Evolutionary conservation across 1,139 yeast species (phyloP), one percentile per base, ranked within the genome.

Genomic region (Sugiyamaella japonica): DNA sequence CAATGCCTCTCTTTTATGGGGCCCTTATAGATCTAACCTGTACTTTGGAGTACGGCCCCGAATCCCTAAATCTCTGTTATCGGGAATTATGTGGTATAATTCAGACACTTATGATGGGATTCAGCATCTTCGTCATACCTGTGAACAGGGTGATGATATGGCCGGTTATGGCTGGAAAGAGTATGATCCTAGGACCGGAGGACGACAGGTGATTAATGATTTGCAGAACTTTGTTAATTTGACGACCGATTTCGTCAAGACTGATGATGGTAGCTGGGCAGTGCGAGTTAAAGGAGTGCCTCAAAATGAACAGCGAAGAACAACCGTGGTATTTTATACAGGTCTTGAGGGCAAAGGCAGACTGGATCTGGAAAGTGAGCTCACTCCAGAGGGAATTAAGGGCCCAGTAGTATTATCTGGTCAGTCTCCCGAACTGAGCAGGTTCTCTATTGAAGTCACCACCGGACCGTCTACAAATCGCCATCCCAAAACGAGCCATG

Each of bases 61-160:
- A 15, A 67, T 84, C 48, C 86, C 96, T n/a, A 76, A 84, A 45
- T 86, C 96, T 1, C 75, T 93, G 50, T 68, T 87, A 58, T 77
- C 90, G 9, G 99, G 99, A 0, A 71, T 91, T 32, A 83, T 93
- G 84, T 93, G 99, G 99, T 89, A 84, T 73, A 84, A 85, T 63
- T 78, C 82, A 7, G 86, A 87, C 58, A 73, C 76, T 39, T 77
- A 79, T 59, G 70, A 73, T n/a, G 85, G 86, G 1, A 66, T 88
- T n/a, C 73, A 74, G 4, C 74, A 76, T 23, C 68, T 86, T n/a
- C 82, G 97, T 62, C 97, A 93, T 69, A 78, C 81, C 55, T 89
- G 91, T 64, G 93, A 87, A 58, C 91, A 85, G 63, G 74, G 76
- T 39, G 95, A 90, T 64, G 79, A 83, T 46, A 77, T 90, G 76